Conservation (phyloP, 75 land plant genomes). For the Isoetes taiwanensis region DNA sequence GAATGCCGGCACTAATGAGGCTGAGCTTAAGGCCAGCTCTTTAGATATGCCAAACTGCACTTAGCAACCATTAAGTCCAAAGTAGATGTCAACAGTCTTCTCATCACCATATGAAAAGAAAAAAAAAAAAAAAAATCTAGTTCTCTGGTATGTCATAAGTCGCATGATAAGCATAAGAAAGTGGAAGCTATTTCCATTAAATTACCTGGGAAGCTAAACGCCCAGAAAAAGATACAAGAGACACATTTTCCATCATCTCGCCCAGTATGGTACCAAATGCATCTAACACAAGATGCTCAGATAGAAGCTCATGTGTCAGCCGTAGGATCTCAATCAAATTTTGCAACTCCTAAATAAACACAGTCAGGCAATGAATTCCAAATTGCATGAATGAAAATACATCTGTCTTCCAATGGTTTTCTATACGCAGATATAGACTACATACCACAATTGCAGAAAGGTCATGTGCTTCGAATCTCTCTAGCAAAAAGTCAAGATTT, state of each 20-base stretch:
- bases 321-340: conserved; percentile 56
- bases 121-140: too few relatives aligned
- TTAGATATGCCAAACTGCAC: too few relatives aligned
- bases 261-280: conserved; percentile 63
- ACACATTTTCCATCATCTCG: conserved; percentile 88
- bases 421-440: not conserved
- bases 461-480: conserved; percentile 91
- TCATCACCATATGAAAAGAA: too few relatives aligned
- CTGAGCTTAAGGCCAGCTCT: too few relatives aligned
- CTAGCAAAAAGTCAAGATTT: conserved; percentile 82
- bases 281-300: conserved; percentile 57
- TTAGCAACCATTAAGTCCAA: too few relatives aligned
- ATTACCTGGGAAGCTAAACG: conserved; percentile 88
- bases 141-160: too few relatives aligned
- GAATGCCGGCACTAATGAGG: too few relatives aligned
- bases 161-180: too few relatives aligned
- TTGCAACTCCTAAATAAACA: conserved; percentile 62
- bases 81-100: too few relatives aligned
- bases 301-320: conserved; percentile 54
- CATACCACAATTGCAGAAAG: conserved; percentile 82
- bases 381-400: not conserved
- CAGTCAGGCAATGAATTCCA: not conserved
- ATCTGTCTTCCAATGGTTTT: not conserved
- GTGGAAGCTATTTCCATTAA: too few relatives aligned
- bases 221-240: conserved; percentile 86